A percentile compares a stretch with the other conserved stretches of the same genome.
These are phyloP conservation scores for Hansfordia pulvinata DNA, from an alignment of 2,329 filamentous ascomycete species.

Conservation along the genomic window DNA sequence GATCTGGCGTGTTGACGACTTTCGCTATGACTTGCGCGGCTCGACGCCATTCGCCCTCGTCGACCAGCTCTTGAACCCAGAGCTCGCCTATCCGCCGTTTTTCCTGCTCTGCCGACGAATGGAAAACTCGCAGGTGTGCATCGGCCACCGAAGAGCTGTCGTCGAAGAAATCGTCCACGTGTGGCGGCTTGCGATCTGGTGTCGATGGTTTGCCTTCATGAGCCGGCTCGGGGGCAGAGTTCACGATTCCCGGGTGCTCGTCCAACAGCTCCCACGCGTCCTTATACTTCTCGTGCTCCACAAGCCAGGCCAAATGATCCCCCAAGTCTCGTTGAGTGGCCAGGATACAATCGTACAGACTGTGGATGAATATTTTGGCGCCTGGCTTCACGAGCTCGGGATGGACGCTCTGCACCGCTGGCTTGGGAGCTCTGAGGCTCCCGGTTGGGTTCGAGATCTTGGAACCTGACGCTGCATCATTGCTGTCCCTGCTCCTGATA, in stretches of 20 bases:
- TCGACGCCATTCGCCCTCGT: constrained; percentile 57
- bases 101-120: constrained; percentile 66
- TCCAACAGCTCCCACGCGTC: constrained; percentile 84
- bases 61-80: constrained; percentile 80
- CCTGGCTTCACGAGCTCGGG: constrained; percentile 41
- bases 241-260: constrained; percentile 65
- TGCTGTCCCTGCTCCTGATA: constrained; percentile 47
- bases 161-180: constrained; percentile 58
- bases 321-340: constrained; percentile 75
- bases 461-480: constrained; percentile 41
- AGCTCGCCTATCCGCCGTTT: constrained; percentile 84
- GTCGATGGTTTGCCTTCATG: no score
- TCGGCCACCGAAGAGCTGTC: constrained; percentile 52
- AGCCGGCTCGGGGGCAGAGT: constrained; percentile 23
- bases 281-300: constrained; percentile 69
- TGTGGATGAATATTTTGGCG: constrained; percentile 79
- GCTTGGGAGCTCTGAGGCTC: constrained; percentile 17
- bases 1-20: constrained; percentile 63
- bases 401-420: constrained; percentile 26
- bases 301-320: constrained; percentile 76
- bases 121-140: constrained; percentile 39
- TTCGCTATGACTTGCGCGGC: constrained; percentile 74
- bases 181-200: constrained; percentile 23
- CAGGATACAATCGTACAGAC: constrained; percentile 91
- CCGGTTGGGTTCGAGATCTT: constrained; percentile 24